Evolutionary conservation across 2,329 filamentous ascomycete species (phyloP).

Genomic region (Cordyceps cateniannulata): DNA sequence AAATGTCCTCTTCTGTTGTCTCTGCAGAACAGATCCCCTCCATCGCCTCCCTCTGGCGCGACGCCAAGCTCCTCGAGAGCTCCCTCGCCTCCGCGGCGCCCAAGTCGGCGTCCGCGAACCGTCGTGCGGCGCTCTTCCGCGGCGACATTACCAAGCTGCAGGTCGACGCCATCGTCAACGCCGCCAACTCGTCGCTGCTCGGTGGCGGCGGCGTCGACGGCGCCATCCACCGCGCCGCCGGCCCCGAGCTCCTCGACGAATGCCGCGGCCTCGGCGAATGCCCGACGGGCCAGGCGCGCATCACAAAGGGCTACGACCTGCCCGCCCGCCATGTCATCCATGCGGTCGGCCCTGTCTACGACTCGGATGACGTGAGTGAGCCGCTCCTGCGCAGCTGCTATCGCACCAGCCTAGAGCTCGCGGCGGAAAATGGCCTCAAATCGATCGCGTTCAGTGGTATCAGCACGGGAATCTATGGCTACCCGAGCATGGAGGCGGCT

Average conservation of each 20-base stretch:
- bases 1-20: constrained; percentile 20
- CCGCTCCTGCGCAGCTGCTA: constrained; percentile 59
- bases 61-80: constrained; percentile 17
- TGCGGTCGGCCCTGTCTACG: constrained; percentile 79
- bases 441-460: constrained; percentile 78
- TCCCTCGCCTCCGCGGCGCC: constrained; percentile 30
- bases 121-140: constrained; percentile 62
- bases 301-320: constrained; percentile 70
- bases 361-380: constrained; percentile 34
- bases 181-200: constrained; percentile 71
- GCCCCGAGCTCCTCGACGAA: constrained; percentile 59
- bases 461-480: constrained; percentile 87
- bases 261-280: constrained; percentile 70
- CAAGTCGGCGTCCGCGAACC: constrained; percentile 46
- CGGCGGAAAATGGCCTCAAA: constrained; percentile 56
- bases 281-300: constrained; percentile 70
- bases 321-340: constrained; percentile 80
- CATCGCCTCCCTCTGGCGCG: constrained; percentile 61
- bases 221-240: constrained; percentile 81
- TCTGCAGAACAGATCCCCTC: constrained; percentile 53
- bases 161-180: constrained; percentile 85
- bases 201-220: constrained; percentile 90
- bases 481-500: constrained; percentile 69
- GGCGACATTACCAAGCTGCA: constrained; percentile 76
- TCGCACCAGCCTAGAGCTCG: constrained; percentile 62